These are phyloP conservation scores for Alternaria rosae DNA, from an alignment of 2,329 filamentous ascomycete genomes.

Conservation along the genomic window DNA sequence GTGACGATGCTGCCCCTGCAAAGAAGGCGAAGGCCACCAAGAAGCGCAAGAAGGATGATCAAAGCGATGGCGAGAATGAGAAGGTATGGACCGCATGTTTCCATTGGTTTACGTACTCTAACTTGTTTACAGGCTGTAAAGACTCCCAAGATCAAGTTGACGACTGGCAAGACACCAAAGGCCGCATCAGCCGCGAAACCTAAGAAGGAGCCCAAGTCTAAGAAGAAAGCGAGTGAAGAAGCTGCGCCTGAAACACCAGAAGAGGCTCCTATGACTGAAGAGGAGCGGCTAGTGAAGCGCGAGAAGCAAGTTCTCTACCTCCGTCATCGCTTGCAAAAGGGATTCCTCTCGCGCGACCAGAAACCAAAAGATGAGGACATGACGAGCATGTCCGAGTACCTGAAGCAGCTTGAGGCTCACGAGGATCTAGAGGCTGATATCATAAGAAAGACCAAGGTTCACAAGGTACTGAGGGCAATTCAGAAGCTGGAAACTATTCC, in stretches of 20 bases:
- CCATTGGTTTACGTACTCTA: slow-evolving; percentile 22
- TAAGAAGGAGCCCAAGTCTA: slow-evolving; percentile 66
- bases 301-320: slow-evolving; percentile 83
- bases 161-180: slow-evolving; percentile 50
- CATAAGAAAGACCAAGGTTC: slow-evolving; percentile 92
- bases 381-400: slow-evolving; percentile 77
- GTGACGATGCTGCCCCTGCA: slow-evolving; percentile 45
- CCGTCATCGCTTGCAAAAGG: slow-evolving; percentile 93
- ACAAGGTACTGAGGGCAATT: slow-evolving; percentile 96
- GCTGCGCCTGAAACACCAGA: slow-evolving; percentile 64
- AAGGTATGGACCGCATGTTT: slow-evolving; percentile 54
- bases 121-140: slow-evolving; percentile 54
- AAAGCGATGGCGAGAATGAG: slow-evolving; percentile 73
- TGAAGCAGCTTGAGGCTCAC: slow-evolving; percentile 81
- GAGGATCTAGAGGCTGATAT: slow-evolving; percentile 85
- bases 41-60: slow-evolving; percentile 81
- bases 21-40: slow-evolving; percentile 49
- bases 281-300: slow-evolving; percentile 64
- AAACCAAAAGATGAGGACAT: slow-evolving; percentile 88
- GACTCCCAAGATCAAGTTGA: slow-evolving; percentile 59
- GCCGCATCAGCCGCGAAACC: slow-evolving; percentile 57
- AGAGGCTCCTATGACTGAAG: slow-evolving; percentile 62
- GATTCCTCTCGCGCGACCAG: slow-evolving; percentile 84
- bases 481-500: slow-evolving; percentile 81
- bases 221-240: slow-evolving; percentile 60